Evolutionary conservation across 495 filamentous ascomycete genomes (phyloP).

Genomic region (Neurospora discreta): DNA sequence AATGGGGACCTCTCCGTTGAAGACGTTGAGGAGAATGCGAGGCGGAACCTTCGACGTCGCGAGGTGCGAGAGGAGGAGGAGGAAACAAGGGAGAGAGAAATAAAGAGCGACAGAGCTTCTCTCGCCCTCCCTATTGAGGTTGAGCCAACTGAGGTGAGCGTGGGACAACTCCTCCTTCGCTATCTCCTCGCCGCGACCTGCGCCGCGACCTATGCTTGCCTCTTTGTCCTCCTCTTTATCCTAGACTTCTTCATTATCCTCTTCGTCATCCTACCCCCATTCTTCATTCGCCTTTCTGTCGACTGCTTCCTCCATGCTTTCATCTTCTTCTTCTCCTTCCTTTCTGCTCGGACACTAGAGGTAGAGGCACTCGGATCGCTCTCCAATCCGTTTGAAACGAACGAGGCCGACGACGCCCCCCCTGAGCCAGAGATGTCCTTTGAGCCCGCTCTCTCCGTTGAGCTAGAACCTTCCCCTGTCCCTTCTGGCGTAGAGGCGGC

Average conservation of each 20-base stretch:
- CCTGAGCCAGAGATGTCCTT: not conserved
- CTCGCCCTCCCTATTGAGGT: too few relatives aligned
- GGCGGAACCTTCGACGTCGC: too few relatives aligned
- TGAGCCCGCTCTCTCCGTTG: not conserved
- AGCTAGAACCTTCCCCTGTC: not conserved
- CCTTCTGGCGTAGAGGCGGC: not conserved
- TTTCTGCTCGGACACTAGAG: not conserved
- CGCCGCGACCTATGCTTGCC: not conserved
- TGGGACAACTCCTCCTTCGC: too few relatives aligned
- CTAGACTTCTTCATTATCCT: not conserved
- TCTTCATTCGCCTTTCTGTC: not conserved
- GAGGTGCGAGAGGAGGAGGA: too few relatives aligned
- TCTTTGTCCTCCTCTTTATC: not conserved
- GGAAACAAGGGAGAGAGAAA: too few relatives aligned
- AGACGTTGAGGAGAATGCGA: too few relatives aligned
- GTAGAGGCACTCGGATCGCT: not conserved
- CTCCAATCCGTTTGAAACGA: too few relatives aligned
- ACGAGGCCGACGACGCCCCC: not conserved
- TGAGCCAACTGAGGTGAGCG: too few relatives aligned
- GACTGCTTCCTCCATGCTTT: not conserved
- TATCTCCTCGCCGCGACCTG: not conserved
- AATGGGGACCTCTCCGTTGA: too few relatives aligned
- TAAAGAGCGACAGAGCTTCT: too few relatives aligned
- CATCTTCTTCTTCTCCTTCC: not conserved
- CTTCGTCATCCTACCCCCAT: not conserved